These are phyloP conservation scores for Dioscorea zingiberensis DNA, from an alignment of 106 monocot species.

Conservation along the genomic window DNA sequence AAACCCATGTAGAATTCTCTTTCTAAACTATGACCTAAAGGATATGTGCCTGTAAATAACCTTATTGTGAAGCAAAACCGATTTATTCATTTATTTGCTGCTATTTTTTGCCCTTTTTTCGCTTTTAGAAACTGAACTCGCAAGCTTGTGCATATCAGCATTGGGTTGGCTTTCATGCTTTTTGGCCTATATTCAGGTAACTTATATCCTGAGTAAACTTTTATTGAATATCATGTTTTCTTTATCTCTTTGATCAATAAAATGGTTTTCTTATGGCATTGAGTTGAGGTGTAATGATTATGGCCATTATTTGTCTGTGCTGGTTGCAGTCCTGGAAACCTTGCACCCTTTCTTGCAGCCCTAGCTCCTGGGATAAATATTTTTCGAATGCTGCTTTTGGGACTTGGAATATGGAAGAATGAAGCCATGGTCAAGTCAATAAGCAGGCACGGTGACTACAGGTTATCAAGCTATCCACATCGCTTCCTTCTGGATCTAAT, in stretches of 20 bases:
- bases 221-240: background rate
- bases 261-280: too few relatives aligned
- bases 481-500: too few relatives aligned
- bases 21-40: too few relatives aligned
- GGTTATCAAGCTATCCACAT: constrained; percentile 22
- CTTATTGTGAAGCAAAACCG: background rate
- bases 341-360: constrained; percentile 81
- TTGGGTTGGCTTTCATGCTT: constrained; percentile 35
- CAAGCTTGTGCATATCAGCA: constrained; percentile 40
- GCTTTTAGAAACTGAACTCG: constrained; percentile 44
- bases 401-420: constrained; percentile 78
- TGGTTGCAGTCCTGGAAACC: constrained; percentile 43
- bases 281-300: too few relatives aligned
- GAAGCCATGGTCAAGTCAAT: constrained; percentile 87
- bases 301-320: background rate
- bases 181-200: constrained; percentile 77
- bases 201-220: background rate
- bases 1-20: background rate
- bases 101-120: background rate
- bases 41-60: background rate
- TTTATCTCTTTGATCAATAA: background rate
- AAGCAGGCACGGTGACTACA: constrained; percentile 72
- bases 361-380: constrained; percentile 70
- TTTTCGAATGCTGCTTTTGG: constrained; percentile 65
- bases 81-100: background rate